These are phyloP conservation scores for Nelumbo lutea DNA, from an alignment of 164 flowering plant genomes.

Conservation along the genomic window DNA sequence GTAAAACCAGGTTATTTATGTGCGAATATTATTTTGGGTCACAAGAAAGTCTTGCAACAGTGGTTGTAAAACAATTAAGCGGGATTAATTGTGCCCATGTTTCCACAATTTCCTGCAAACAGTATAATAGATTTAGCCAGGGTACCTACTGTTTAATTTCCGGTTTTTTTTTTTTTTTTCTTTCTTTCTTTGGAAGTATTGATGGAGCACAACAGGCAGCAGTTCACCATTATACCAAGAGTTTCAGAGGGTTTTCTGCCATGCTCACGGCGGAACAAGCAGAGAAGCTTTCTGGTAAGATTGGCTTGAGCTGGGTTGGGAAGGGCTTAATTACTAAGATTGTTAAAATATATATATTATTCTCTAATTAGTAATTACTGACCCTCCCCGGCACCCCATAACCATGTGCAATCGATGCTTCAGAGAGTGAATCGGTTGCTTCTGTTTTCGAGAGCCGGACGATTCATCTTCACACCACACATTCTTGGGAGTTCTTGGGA, in stretches of 20 bases:
- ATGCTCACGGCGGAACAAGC: constrained; percentile 39
- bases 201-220: constrained; percentile 15
- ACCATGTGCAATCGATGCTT: background rate
- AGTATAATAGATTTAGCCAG: too few species aligned
- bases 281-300: constrained; percentile 20
- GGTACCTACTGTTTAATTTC: too few species aligned
- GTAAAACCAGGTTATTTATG: background rate
- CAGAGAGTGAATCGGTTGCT: constrained; percentile 37
- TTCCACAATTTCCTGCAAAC: too few species aligned
- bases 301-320: too few species aligned
- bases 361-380: background rate
- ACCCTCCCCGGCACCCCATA: background rate
- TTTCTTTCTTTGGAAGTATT: constrained; percentile 1
- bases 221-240: constrained; percentile 38
- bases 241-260: constrained; percentile 45
- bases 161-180: too few species aligned
- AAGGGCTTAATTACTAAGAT: background rate
- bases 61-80: too few species aligned
- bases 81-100: too few species aligned
- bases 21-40: too few species aligned
- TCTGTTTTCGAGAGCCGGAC: constrained; percentile 46
- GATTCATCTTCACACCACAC: constrained; percentile 37
- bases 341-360: background rate
- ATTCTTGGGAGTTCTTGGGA: constrained; percentile 58
- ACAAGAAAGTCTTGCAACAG: too few species aligned